phyloP scores from a whole-genome alignment of 2,329 filamentous ascomycete species.

The Aspergillus terreus region DNA sequence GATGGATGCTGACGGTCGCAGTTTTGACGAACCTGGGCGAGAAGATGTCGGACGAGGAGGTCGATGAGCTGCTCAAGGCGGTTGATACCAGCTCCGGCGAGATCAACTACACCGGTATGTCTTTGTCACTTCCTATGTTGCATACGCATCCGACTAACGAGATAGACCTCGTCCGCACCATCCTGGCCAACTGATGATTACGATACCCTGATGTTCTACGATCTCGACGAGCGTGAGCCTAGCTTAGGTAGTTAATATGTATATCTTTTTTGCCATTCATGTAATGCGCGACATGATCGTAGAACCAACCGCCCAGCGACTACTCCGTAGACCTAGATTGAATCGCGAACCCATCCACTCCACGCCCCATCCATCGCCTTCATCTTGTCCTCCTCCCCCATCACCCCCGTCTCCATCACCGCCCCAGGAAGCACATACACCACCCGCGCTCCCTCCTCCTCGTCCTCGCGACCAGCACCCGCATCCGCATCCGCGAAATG shows the following conservation, averaged over 20 bases:
- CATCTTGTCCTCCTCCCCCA: constrained; percentile 41
- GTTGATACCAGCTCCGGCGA: constrained; percentile 94
- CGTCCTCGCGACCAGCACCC: constrained; percentile 11
- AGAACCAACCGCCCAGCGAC: background rate
- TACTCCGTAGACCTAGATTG: background rate
- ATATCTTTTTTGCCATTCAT: background rate
- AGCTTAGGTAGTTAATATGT: background rate
- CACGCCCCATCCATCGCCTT: constrained; percentile 32
- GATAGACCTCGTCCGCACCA: constrained; percentile 76
- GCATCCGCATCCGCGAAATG: constrained; percentile 36
- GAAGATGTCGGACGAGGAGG: constrained; percentile 99
- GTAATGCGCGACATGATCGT: background rate
- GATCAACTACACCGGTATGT: constrained; percentile 92
- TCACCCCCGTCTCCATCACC: constrained; percentile 55
- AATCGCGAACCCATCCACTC: constrained; percentile 24
- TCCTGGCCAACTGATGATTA: constrained; percentile 69
- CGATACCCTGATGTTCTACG: constrained; percentile 24
- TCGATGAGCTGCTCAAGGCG: constrained; percentile 96
- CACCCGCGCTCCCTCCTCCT: constrained; percentile 41
- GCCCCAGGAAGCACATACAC: constrained; percentile 61
- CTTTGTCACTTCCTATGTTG: background rate
- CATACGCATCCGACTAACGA: background rate
- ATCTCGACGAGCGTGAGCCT: constrained; percentile 4
- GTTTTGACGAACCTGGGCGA: constrained; percentile 96
- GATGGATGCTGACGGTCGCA: constrained; percentile 18